Conservation (phyloP, 148 eudicot genomes). For the Gaultheria prostrata region DNA sequence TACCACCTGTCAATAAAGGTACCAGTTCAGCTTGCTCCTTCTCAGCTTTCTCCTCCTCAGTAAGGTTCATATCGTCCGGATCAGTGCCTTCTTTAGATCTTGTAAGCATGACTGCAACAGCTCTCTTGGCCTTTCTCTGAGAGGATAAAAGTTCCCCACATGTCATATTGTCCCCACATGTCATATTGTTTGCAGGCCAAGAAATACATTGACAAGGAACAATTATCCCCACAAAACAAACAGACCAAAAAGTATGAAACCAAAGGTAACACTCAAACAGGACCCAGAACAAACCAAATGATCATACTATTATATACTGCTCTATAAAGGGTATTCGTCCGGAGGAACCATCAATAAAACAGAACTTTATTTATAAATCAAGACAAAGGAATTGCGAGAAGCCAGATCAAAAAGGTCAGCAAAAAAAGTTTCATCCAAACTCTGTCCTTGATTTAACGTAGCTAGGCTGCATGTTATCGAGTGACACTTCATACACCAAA, state of each 20-base stretch:
- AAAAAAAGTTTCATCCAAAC: background rate
- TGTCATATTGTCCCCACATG: background rate
- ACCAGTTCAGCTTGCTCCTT: slow-evolving; percentile 89
- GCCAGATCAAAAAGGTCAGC: background rate
- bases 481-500: background rate
- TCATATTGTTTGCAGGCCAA: background rate
- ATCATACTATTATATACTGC: background rate
- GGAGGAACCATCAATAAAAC: background rate
- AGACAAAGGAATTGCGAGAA: background rate
- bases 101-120: slow-evolving; percentile 93
- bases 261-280: background rate
- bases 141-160: background rate
- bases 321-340: no score
- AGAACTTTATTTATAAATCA: background rate
- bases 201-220: background rate
- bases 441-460: background rate
- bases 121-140: slow-evolving; percentile 92
- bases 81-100: slow-evolving; percentile 65
- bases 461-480: background rate
- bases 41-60: slow-evolving; percentile 60
- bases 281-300: background rate
- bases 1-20: slow-evolving; percentile 89
- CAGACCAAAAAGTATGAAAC: background rate
- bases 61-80: slow-evolving; percentile 60
- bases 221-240: background rate